phyloP scores from a whole-genome alignment of 2,329 filamentous ascomycete genomes.

The Apiospora aurea region DNA sequence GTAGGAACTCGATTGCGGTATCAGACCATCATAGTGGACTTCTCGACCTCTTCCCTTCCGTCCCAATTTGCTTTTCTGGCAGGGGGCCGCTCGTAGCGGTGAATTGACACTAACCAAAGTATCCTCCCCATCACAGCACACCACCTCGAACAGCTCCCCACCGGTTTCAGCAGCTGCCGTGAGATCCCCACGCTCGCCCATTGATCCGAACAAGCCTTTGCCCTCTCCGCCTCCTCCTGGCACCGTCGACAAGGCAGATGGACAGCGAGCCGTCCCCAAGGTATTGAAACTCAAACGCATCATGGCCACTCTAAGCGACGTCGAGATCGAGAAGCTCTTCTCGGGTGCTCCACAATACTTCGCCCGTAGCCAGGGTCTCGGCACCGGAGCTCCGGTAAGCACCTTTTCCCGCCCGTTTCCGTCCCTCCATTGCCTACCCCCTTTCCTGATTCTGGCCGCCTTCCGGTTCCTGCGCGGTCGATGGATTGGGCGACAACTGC shows the following conservation, averaged over 20 bases:
- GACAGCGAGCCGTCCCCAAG: conserved; percentile 38
- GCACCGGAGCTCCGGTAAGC: conserved; percentile 57
- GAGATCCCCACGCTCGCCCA: conserved; percentile 42
- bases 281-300: conserved; percentile 62
- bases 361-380: conserved; percentile 65
- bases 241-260: conserved; percentile 48
- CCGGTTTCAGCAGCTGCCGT: conserved; percentile 15
- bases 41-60: conserved; percentile 1
- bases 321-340: conserved; percentile 73
- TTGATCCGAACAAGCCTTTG: conserved; percentile 63
- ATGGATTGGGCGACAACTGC: background rate
- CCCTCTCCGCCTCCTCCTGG: conserved; percentile 58
- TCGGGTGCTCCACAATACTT: conserved; percentile 79
- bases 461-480: background rate
- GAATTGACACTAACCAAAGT: conserved; percentile 23
- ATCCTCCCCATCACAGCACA: conserved; percentile 7
- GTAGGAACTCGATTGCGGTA: conserved; percentile 14
- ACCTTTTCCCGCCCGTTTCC: background rate
- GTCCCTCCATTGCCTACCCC: background rate
- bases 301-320: conserved; percentile 64
- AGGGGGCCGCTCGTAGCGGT: conserved; percentile 8
- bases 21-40: conserved; percentile 19
- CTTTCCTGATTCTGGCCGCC: background rate
- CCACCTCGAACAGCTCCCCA: conserved; percentile 17
- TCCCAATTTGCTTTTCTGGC: background rate